Evolutionary conservation across 164 flowering plant genomes (phyloP).

Genomic region (Stephania japonica): DNA sequence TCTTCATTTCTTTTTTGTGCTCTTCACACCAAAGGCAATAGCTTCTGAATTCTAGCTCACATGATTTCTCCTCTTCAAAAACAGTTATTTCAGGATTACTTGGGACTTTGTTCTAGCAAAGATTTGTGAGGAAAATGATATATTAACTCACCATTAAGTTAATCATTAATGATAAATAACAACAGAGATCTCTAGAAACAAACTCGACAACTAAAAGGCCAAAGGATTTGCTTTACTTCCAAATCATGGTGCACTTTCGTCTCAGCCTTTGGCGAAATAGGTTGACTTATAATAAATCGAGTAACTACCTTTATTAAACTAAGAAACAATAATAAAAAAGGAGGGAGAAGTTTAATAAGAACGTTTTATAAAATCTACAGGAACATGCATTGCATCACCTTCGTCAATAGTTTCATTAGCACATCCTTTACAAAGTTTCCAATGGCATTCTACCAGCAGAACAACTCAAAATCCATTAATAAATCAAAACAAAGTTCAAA

Average conservation of each 20-base stretch:
- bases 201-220: too few relatives aligned
- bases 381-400: slow-evolving; percentile 4
- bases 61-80: slow-evolving; percentile 47
- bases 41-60: too few relatives aligned
- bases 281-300: slow-evolving; percentile 23
- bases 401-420: slow-evolving; percentile 19
- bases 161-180: background rate
- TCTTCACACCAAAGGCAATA: slow-evolving; percentile 72
- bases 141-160: background rate
- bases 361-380: too few relatives aligned
- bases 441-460: slow-evolving; percentile 32
- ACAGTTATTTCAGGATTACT: slow-evolving; percentile 15
- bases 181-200: too few relatives aligned
- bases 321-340: background rate
- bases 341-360: background rate
- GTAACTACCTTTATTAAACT: background rate
- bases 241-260: slow-evolving; percentile 16
- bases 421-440: slow-evolving; percentile 19
- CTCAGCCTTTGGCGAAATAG: slow-evolving; percentile 12
- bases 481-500: background rate
- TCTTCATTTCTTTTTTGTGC: slow-evolving; percentile 71
- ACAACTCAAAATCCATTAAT: background rate
- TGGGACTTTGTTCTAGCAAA: slow-evolving; percentile 24
- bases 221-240: too few relatives aligned
- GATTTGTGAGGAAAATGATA: slow-evolving; percentile 4